These are phyloP conservation scores for Amauroascus verrucosus DNA, from an alignment of 2,329 filamentous ascomycete species.

Conservation along the genomic window DNA sequence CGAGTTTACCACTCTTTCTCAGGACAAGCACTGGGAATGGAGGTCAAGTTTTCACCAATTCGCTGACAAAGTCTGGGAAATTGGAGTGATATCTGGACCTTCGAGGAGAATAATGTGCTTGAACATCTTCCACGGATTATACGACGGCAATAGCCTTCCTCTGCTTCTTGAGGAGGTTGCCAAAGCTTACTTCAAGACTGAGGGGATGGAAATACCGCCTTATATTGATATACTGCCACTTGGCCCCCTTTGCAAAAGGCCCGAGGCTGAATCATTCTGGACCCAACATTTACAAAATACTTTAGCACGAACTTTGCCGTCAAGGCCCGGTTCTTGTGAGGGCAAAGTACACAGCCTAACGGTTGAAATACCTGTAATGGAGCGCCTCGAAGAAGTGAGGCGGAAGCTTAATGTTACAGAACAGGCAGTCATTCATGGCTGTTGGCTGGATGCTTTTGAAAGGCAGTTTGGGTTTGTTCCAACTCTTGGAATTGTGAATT, in stretches of 20 bases:
- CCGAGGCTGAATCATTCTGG: constrained; percentile 59
- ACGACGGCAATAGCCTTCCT: constrained; percentile 71
- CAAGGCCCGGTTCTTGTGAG: constrained; percentile 15
- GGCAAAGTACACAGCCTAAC: constrained; percentile 14
- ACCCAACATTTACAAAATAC: constrained; percentile 41
- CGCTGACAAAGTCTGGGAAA: constrained; percentile 25
- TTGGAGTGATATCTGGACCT: constrained; percentile 24
- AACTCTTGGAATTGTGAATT: constrained; percentile 64
- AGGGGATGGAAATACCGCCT: constrained; percentile 34
- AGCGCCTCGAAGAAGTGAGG: constrained; percentile 44
- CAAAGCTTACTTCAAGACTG: constrained; percentile 39
- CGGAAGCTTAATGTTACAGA: constrained; percentile 58
- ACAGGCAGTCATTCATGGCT: constrained; percentile 67
- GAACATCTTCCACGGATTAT: constrained; percentile 74
- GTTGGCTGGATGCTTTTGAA: constrained; percentile 58
- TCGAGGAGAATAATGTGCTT: constrained; percentile 43
- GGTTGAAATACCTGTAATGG: constrained; percentile 27
- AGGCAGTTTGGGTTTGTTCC: constrained; percentile 39
- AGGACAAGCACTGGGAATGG: constrained; percentile 43
- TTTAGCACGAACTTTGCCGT: constrained; percentile 23
- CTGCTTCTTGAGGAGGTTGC: constrained; percentile 54
- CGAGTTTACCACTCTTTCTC: constrained; percentile 28
- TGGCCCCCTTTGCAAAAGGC: constrained; percentile 51
- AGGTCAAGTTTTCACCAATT: constrained; percentile 42
- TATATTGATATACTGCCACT: constrained; percentile 60